phyloP scores from a whole-genome alignment of 306 rosid species.

The Argentina anserina region DNA sequence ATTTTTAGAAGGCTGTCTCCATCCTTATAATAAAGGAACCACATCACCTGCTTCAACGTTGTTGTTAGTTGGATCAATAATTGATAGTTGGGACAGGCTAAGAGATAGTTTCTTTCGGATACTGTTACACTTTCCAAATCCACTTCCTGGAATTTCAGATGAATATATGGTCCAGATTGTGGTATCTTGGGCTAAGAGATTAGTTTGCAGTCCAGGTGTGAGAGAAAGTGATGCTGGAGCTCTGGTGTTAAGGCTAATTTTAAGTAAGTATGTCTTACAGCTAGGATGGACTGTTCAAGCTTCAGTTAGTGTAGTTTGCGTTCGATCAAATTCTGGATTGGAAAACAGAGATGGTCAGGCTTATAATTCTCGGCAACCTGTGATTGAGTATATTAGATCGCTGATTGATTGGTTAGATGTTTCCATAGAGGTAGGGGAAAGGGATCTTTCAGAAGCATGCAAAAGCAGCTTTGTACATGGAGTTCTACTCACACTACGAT shows the following conservation, averaged over 20 bases:
- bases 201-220: conserved; percentile 96
- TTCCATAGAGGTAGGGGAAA: conserved; percentile 70
- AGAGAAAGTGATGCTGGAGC: conserved; percentile 99
- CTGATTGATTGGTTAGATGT: conserved; percentile 81
- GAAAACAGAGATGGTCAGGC: conserved; percentile 37
- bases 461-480: conserved; percentile 93
- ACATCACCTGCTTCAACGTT: conserved; percentile 71
- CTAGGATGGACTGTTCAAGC: conserved; percentile 67
- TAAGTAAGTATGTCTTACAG: conserved; percentile 84
- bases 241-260: conserved; percentile 69
- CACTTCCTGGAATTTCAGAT: conserved; percentile 87
- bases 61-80: conserved; percentile 80
- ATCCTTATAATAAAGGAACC: conserved; percentile 74
- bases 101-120: conserved; percentile 84
- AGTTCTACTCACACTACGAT: conserved; percentile 78
- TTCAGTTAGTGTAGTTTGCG: conserved; percentile 46
- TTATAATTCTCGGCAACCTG: conserved; percentile 42
- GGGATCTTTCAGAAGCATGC: conserved; percentile 84
- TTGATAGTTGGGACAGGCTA: conserved; percentile 99
- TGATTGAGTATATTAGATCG: conserved; percentile 62
- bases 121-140: conserved; percentile 84
- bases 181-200: conserved; percentile 70
- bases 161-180: conserved; percentile 54
- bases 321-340: conserved; percentile 34
- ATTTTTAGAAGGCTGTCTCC: conserved; percentile 39